Evolutionary conservation across 352 stramenopile species (phyloP), one percentile per base, ranked within the genome.

Genomic region (Phytophthora quininea): DNA sequence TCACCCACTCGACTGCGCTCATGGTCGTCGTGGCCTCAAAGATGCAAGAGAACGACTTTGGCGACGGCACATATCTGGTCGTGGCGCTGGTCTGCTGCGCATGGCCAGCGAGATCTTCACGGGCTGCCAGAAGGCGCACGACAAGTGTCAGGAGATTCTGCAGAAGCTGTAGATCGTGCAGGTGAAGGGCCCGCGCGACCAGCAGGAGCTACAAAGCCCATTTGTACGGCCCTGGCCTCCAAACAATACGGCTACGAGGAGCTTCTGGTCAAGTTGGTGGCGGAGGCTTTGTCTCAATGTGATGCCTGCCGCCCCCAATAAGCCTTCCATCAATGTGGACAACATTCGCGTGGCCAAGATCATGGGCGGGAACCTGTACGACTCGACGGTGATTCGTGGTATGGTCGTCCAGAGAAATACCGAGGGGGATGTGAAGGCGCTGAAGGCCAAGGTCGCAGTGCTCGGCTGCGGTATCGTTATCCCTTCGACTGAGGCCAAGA

Each of bases 321-420:
- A 91, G 61, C 81, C 93, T 3, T 93, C 80, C 40, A 89, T 99
- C 63, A 97, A 98, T 62, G 93, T 99, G 27, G 97, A 99, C 78
- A 99, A 98, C 66, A 98, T 99, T 59, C 96, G 98, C 61, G 96
- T 99, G 30, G 93, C 88, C 63, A 99, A 99, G 84, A 98, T 99
- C 79, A 89, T 98, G 64, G 98, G 98, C 54, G 96, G 96, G 31
- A 98, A 96, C 84, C 79, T 99, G 8, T 71, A 87, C 56, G 88
- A 99, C 79, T 99, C 93, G 54, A 91, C 90, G 30, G 93, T 99
- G n/a, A 92, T 99, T 57, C 95, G 97, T 66, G 98, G 98, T 60
- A 99, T 99, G 90, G 97, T 99, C 40, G 83, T 98, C 12, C 86
- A 97, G 69, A 91, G 97, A 38, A 89, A 95, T 64, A 82, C 98